These are phyloP conservation scores for Globisporangium spiculum DNA, from an alignment of 352 stramenopile genomes.

Conservation along the genomic window DNA sequence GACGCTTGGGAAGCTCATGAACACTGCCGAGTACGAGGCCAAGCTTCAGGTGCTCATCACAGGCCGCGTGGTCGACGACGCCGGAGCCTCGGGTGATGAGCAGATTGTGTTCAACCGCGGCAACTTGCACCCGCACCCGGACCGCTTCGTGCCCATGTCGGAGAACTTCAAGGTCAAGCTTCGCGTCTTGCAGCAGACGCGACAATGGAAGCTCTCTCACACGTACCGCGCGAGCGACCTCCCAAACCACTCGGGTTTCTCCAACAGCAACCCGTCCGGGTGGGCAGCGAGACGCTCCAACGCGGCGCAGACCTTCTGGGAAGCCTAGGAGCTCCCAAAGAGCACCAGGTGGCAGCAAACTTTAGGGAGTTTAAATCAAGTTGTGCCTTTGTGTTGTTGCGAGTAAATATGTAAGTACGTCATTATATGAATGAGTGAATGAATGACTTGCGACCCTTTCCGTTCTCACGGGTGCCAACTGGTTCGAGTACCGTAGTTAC, in stretches of 20 bases:
- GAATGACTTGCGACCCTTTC: too few species aligned
- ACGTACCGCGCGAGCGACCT: conserved; percentile 37
- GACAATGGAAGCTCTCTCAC: conserved; percentile 38
- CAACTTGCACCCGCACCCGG: conserved; percentile 53
- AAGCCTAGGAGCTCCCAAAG: background rate
- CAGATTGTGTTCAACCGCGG: conserved; percentile 59
- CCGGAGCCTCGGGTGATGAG: conserved; percentile 8
- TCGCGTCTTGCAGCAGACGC: conserved; percentile 24
- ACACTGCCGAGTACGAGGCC: conserved; percentile 32
- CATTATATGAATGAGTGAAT: too few species aligned
- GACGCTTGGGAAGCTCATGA: conserved; percentile 25
- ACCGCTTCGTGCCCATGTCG: conserved; percentile 39
- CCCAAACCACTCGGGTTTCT: conserved; percentile 38
- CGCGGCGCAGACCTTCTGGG: conserved; percentile 6
- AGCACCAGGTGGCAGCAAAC: background rate
- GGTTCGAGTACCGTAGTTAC: too few species aligned
- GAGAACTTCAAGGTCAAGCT: conserved; percentile 34
- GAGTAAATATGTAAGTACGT: background rate
- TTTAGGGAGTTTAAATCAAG: background rate
- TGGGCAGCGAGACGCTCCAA: conserved; percentile 26
- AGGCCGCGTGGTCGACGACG: conserved; percentile 24
- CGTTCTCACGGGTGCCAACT: too few species aligned
- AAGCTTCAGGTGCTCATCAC: conserved; percentile 56
- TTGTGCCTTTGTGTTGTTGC: background rate
- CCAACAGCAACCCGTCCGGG: conserved; percentile 42